Evolutionary conservation across 2,329 filamentous ascomycete species (phyloP).

Genomic region (Pochonia chlamydosporia): DNA sequence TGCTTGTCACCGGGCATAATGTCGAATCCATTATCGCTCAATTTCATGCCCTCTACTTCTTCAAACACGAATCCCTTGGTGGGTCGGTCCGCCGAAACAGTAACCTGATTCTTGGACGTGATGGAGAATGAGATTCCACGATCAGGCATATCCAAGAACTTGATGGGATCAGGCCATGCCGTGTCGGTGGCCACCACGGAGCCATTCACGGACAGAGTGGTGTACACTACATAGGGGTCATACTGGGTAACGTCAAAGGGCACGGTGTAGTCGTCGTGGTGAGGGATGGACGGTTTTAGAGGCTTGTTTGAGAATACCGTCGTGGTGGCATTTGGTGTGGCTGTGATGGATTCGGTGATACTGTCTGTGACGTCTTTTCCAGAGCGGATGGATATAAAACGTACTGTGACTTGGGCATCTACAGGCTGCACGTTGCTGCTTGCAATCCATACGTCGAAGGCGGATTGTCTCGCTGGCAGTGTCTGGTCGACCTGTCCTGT

Average conservation of each 20-base stretch:
- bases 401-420: slow-evolving; percentile 23
- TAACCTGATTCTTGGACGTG: slow-evolving; percentile 13
- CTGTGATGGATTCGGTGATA: slow-evolving; percentile 17
- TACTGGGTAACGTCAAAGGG: slow-evolving; percentile 29
- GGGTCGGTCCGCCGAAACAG: slow-evolving; percentile 35
- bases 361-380: slow-evolving; percentile 28
- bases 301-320: slow-evolving; percentile 21
- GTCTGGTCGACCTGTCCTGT: slow-evolving; percentile 28
- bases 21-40: slow-evolving; percentile 55
- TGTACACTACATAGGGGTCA: slow-evolving; percentile 42
- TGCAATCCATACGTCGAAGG: slow-evolving; percentile 38
- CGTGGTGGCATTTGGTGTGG: slow-evolving; percentile 32
- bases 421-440: slow-evolving; percentile 22
- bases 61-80: slow-evolving; percentile 53
- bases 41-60: slow-evolving; percentile 35
- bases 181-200: slow-evolving; percentile 39
- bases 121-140: slow-evolving; percentile 31
- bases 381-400: slow-evolving; percentile 35
- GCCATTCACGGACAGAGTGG: slow-evolving; percentile 31
- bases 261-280: neutral
- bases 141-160: slow-evolving; percentile 48
- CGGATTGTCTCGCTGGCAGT: slow-evolving; percentile 23
- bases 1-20: slow-evolving; percentile 41
- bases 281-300: neutral
- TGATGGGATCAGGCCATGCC: slow-evolving; percentile 58